A percentile compares a stretch with the other conserved stretches of the same genome.
phyloP scores from a whole-genome alignment of 805 yeast species.

The Komagataella populi region DNA sequence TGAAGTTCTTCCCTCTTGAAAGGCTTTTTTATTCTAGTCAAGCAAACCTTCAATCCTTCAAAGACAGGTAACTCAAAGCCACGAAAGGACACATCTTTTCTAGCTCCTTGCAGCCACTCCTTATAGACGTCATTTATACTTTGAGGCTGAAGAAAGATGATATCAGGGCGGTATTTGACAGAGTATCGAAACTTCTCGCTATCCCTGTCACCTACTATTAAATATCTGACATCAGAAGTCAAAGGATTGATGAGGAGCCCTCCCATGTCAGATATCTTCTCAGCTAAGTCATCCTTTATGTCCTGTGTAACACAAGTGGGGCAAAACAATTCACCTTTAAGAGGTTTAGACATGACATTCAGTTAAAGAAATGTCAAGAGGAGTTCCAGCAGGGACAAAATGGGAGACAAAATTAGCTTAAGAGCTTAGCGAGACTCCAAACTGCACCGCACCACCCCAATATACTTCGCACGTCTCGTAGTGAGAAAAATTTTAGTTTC shows the following conservation, averaged over 20 bases:
- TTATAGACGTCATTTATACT: slow-evolving; percentile 29
- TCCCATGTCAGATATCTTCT: slow-evolving; percentile 40
- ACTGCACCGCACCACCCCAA: background rate
- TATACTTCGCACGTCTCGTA: background rate
- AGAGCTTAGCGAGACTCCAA: background rate
- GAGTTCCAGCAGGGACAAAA: background rate
- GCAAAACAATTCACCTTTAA: slow-evolving; percentile 37
- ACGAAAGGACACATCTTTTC: slow-evolving; percentile 13
- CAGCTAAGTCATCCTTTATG: slow-evolving; percentile 26
- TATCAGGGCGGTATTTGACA: slow-evolving; percentile 37
- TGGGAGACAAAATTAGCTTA: background rate
- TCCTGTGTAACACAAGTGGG: slow-evolving; percentile 36
- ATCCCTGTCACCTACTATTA: slow-evolving; percentile 44
- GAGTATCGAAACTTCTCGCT: slow-evolving; percentile 44
- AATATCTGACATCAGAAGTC: slow-evolving; percentile 43
- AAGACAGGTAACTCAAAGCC: slow-evolving; percentile 25
- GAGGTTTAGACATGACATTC: slow-evolving; percentile 16
- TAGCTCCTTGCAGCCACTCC: slow-evolving; percentile 41
- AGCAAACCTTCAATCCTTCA: slow-evolving; percentile 27
- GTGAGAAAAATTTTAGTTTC: background rate
- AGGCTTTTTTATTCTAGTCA: slow-evolving; percentile 19
- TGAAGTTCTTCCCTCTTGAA: slow-evolving; percentile 19
- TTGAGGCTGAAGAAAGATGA: slow-evolving; percentile 36
- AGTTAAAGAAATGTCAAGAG: too few relatives aligned
- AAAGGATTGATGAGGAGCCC: slow-evolving; percentile 43